These are phyloP conservation scores for Lasiosphaeris hirsuta DNA, from an alignment of 495 filamentous ascomycete genomes.

Conservation along the genomic window DNA sequence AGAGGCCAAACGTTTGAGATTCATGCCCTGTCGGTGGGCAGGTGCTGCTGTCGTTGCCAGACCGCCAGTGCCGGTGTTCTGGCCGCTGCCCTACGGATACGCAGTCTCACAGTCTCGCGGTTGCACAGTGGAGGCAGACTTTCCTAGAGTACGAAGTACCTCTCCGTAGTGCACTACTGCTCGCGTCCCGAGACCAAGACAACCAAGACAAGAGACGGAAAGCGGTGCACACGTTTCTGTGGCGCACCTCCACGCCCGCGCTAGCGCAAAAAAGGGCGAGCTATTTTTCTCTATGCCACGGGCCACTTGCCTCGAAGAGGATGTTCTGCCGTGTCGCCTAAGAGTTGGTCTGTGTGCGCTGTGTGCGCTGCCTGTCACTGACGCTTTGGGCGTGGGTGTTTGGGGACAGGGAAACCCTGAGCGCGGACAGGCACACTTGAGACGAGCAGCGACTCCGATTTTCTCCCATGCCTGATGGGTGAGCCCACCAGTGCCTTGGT, in stretches of 20 bases:
- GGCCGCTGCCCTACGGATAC: no score
- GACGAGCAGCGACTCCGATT: conserved; percentile 43
- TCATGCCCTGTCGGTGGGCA: conserved; percentile 13
- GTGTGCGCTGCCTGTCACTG: conserved; percentile 23
- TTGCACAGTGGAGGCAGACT: no score
- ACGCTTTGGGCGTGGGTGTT: conserved; percentile 31
- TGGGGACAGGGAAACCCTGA: conserved; percentile 29
- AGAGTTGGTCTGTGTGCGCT: conserved; percentile 23
- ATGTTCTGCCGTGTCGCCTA: conserved; percentile 26
- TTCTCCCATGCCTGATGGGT: conserved; percentile 29
- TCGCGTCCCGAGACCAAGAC: not conserved
- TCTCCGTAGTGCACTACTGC: no score
- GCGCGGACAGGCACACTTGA: conserved; percentile 39
- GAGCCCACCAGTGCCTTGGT: conserved; percentile 34
- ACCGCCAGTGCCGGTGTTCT: not conserved
- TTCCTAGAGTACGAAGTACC: no score
- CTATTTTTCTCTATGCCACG: conserved; percentile 18
- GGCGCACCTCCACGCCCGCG: conserved; percentile 14
- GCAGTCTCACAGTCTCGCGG: no score
- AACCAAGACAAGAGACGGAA: conserved; percentile 5
- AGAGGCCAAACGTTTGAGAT: conserved; percentile 31
- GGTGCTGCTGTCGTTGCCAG: not conserved
- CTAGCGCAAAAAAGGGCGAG: conserved; percentile 18
- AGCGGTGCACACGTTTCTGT: conserved; percentile 20
- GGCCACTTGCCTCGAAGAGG: conserved; percentile 28